Evolutionary conservation across 192 early-diverging fungal genomes (phyloP), one percentile per base, ranked within the genome.

Genomic region (Umbelopsis sp.): DNA sequence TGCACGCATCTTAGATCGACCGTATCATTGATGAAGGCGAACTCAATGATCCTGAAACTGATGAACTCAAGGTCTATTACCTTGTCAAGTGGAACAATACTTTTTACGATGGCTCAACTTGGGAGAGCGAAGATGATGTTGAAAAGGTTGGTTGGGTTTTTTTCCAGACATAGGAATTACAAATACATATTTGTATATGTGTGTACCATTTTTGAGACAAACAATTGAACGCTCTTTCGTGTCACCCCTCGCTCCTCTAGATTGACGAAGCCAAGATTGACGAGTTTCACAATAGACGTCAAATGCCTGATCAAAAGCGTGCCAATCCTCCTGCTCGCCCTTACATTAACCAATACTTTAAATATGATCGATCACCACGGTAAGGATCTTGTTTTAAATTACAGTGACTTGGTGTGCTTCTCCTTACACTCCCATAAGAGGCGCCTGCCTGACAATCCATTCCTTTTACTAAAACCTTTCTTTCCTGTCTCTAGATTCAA

Each of bases 21-120:
- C 88, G 94, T 20, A 80, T 95, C 25, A 87, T 95, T 71, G 94
- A 95, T 75, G 94, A 94, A 74, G 94, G 92, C 32, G 92, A 94
- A 54, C 71, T 87, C 21, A 79, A 81, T 0, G 84, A 86, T 29
- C 75, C 84, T 1, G 53, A 69, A 16, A 80, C 68, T 24, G 86
- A 85, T 21, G 84, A 86, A 43, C 49, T 74, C 16, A 81, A 79
- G 52, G 76, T 94, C 31, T 90, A 88, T 71, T 94, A 88, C 67
- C 77, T 95, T 53, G 88, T 90, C 47, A 95, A 94, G 68, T 95
- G 94, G 94, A 83, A 81, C 65, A 81, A 81, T 29, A 85, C 82
- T 41, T 83, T 87, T 11, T 93, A 95, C 79, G 92, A 93, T 53
- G 72, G 78, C 11, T 80, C 82, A 25, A 94, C 94, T 0, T 95